Conservation (phyloP, 2,329 filamentous ascomycete genomes). For the Colletotrichum lupini region DNA sequence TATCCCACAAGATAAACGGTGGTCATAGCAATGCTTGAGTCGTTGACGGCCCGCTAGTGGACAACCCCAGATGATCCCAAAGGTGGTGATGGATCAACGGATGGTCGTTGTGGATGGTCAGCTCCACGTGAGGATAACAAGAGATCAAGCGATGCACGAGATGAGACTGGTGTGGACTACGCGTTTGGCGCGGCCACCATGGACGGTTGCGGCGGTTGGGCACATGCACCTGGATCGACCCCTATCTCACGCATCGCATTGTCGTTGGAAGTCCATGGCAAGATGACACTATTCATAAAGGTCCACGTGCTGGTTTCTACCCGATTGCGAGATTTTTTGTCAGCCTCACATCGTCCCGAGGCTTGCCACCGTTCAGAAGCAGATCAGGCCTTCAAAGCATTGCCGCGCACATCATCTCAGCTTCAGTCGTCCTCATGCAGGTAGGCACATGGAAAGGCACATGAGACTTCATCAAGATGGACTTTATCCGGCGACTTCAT, state of each 20-base stretch:
- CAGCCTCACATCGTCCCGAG: not conserved
- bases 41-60: conserved; percentile 8
- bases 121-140: conserved; percentile 16
- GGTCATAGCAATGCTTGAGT: conserved; percentile 35
- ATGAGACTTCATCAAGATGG: not conserved
- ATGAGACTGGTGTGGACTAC: conserved; percentile 9
- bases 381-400: not conserved
- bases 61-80: conserved; percentile 30
- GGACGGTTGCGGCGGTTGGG: not conserved
- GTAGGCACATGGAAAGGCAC: not conserved
- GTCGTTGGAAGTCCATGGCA: not conserved
- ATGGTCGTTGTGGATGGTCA: conserved; percentile 1
- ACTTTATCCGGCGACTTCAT: not conserved
- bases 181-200: conserved; percentile 14
- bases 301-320: not conserved
- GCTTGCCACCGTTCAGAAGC: not conserved
- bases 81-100: conserved; percentile 29
- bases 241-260: not conserved
- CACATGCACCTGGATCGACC: not conserved
- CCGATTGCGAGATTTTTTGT: not conserved
- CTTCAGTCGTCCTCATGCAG: not conserved
- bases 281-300: not conserved
- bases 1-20: conserved; percentile 32
- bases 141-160: conserved; percentile 5
- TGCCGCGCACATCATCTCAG: not conserved